Conservation (phyloP, 805 yeast genomes). For the Starmera quercuum region DNA sequence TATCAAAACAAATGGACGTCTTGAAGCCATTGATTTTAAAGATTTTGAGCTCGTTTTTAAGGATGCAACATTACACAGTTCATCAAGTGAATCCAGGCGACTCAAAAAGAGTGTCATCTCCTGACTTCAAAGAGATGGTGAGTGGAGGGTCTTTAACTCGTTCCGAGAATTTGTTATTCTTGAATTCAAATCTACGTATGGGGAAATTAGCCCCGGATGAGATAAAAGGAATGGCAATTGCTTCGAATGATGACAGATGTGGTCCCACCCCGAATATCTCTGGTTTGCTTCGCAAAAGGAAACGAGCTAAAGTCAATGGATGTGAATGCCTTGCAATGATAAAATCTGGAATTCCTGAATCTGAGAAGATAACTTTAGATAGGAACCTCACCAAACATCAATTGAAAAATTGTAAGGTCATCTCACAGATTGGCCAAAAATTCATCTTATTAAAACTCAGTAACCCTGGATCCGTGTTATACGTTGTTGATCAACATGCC, state of each 20-base stretch:
- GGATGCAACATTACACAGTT: conserved; percentile 14
- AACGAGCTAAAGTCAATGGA: no score
- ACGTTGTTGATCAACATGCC: conserved; percentile 76
- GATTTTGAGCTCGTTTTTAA: conserved; percentile 22
- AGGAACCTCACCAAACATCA: conserved; percentile 11
- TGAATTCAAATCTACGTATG: conserved; percentile 1
- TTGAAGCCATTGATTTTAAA: conserved; percentile 25
- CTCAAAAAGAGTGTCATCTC: no score
- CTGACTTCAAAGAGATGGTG: no score
- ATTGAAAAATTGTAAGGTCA: conserved; percentile 23
- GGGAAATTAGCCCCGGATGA: conserved; percentile 1
- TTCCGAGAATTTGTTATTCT: neutral
- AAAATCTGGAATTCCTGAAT: no score
- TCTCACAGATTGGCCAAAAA: conserved; percentile 56
- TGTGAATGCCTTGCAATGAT: no score
- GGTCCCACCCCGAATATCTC: no score
- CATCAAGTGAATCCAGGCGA: no score
- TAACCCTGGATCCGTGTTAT: conserved; percentile 16
- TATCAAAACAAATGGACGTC: conserved; percentile 18
- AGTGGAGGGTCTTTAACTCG: no score
- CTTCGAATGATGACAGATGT: no score
- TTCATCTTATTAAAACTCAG: conserved; percentile 43
- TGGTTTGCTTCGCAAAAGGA: no score
- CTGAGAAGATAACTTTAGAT: no score
- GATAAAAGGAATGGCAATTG: conserved; percentile 2